A percentile compares a stretch with the other conserved stretches of the same genome.
phyloP scores from a whole-genome alignment of 2,329 filamentous ascomycete genomes.

The Arthrobotrys conoides region DNA sequence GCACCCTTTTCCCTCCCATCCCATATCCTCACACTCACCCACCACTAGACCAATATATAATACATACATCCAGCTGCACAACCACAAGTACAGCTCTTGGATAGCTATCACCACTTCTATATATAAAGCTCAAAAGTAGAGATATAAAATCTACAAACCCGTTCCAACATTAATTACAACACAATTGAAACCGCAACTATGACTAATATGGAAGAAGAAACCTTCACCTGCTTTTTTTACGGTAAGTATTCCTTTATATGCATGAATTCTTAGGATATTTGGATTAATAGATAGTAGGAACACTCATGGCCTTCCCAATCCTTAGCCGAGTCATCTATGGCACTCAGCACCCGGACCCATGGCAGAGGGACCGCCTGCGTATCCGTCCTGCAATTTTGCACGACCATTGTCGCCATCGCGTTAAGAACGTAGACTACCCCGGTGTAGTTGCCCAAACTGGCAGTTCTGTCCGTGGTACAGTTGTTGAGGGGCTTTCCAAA shows the following conservation, averaged over 20 bases:
- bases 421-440: constrained; percentile 82
- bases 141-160: neutral
- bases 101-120: neutral
- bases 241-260: constrained; percentile 66
- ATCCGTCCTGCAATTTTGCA: constrained; percentile 83
- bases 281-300: constrained; percentile 67
- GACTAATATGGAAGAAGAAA: constrained; percentile 67
- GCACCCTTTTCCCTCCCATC: constrained; percentile 32
- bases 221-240: constrained; percentile 76
- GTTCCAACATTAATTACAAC: constrained; percentile 26
- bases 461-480: constrained; percentile 79
- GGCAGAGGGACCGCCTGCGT: constrained; percentile 72
- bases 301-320: constrained; percentile 86
- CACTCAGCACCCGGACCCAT: constrained; percentile 70
- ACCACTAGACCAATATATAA: constrained; percentile 22
- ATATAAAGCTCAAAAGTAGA: constrained; percentile 1
- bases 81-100: neutral
- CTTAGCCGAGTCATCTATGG: constrained; percentile 88
- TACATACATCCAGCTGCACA: constrained; percentile 19
- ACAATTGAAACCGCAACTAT: constrained; percentile 33
- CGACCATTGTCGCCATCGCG: constrained; percentile 79
- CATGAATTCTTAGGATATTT: constrained; percentile 5
- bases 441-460: constrained; percentile 76
- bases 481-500: constrained; percentile 82
- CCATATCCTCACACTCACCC: constrained; percentile 22